Evolutionary conservation across 306 rosid genomes (phyloP), one percentile per base, ranked within the genome.

Genomic region (Amphicarpaea edgeworthii): DNA sequence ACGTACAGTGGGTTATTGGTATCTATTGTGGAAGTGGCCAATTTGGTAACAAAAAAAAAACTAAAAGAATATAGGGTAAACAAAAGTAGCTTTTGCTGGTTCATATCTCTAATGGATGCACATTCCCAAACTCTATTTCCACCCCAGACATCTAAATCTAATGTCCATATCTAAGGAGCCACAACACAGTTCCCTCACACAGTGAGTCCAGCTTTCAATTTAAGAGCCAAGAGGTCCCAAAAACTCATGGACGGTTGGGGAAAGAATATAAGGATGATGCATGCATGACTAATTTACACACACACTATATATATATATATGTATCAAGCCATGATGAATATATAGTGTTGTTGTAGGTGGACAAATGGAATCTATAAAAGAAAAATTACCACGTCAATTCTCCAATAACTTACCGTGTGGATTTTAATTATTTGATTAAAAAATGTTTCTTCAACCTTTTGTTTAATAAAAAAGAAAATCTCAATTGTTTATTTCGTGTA

Each of bases 1-100:
- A 53, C n/a, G n/a, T n/a, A n/a, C 8, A 38, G 50, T 63, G n/a
- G n/a, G 46, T 38, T 6, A 5, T n/a, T 45, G 49, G 60, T 41
- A 58, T 58, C 12, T 64, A 12, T 19, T 54, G 68, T 73, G 76
- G 53, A 75, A 70, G 81, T 76, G 83, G 85, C 65, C 90, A 81
- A 61, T 28, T 84, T 81, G 86, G 43, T 15, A 43, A 59, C 76
- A 19, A 37, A 62, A 54, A 21, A 75, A 20, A 68, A 24, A 16
- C 17, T 23, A 70, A 41, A 32, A 15, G 11, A 41, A 62, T 61
- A 8, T 47, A n/a, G 11, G 42, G 53, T n/a, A 2, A 57, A 19
- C 0, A 68, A 76, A 82, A 69, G 68, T 34, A 42, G 75, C 76
- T 70, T 47, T 83, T 23, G 37, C 37, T 30, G 37, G 45, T 63